Percentiles rank a stretch among this genome's conserved stretches.
Conservation (phyloP, 305 asterid species). For the Caryopteris hybrid region DNA sequence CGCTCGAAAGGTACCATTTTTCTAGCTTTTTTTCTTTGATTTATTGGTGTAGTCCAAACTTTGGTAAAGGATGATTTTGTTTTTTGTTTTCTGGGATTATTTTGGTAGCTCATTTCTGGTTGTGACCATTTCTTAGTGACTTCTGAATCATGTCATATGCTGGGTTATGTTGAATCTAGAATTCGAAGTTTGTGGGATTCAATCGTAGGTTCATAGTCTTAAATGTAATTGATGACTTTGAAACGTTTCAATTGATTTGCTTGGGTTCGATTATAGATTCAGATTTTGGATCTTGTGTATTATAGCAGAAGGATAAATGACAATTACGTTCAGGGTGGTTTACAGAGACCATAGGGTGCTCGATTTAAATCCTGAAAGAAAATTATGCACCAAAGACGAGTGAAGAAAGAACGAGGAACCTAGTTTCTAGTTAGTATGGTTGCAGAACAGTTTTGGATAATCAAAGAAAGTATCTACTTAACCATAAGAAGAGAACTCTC, state of each 20-base stretch:
- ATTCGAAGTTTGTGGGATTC: not conserved
- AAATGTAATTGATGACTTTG: not conserved
- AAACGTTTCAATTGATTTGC: not conserved
- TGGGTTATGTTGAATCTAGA: not conserved
- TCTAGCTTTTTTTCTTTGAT: not conserved
- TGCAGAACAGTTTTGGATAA: not conserved
- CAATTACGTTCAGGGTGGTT: not conserved
- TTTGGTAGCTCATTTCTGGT: not conserved
- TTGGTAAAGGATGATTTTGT: not conserved
- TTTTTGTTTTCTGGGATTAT: not conserved
- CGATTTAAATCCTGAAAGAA: not conserved
- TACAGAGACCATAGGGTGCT: not conserved
- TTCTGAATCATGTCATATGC: not conserved
- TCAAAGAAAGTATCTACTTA: not conserved
- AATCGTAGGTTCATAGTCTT: not conserved
- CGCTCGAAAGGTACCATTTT: slow-evolving; percentile 55
- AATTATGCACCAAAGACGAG: not conserved
- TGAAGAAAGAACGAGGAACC: not conserved
- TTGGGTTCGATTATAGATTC: not conserved
- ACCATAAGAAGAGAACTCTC: not conserved
- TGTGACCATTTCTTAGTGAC: not conserved
- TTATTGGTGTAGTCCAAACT: not conserved
- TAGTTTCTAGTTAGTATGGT: not conserved
- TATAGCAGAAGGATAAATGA: not conserved
- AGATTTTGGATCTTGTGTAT: not conserved